These are phyloP conservation scores for Pterulicium gracile DNA, from an alignment of 1,284 basidiomycete genomes.

Conservation along the genomic window DNA sequence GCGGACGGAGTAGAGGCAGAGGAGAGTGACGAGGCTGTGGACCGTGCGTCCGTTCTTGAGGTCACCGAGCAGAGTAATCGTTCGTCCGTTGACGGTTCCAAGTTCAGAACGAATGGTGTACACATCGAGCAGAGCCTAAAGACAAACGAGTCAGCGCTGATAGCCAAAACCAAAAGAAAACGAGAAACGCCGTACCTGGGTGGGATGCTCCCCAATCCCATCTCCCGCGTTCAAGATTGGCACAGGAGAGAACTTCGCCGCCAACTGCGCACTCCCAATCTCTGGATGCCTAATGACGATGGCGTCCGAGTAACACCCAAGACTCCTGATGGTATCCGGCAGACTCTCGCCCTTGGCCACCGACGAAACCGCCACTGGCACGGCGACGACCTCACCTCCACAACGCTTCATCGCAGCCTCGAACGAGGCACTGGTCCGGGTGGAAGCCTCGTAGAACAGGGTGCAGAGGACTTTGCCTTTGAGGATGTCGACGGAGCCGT, in stretches of 20 bases:
- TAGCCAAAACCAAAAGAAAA: conserved; percentile 1
- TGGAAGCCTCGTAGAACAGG: conserved; percentile 98
- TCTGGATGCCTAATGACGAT: conserved; percentile 93
- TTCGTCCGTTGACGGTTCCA: conserved; percentile 94
- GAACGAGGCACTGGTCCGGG: conserved; percentile 93
- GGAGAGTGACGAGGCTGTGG: conserved; percentile 88
- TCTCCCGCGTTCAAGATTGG: conserved; percentile 97
- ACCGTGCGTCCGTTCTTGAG: conserved; percentile 98
- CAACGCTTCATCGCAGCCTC: conserved; percentile 98
- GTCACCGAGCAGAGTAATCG: conserved; percentile 92
- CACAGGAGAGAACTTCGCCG: conserved; percentile 91
- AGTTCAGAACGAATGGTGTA: conserved; percentile 98
- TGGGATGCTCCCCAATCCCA: conserved; percentile 96
- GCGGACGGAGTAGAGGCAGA: conserved; percentile 88
- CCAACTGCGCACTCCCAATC: conserved; percentile 83
- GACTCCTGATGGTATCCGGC: conserved; percentile 88
- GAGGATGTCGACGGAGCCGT: conserved; percentile 82
- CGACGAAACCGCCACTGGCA: conserved; percentile 77
- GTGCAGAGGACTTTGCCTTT: conserved; percentile 89
- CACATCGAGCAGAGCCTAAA: conserved; percentile 81
- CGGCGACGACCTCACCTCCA: conserved; percentile 88
- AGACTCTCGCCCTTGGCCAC: conserved; percentile 93
- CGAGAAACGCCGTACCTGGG: conserved; percentile 49
- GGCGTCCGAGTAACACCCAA: conserved; percentile 94
- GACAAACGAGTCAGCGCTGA: too few species aligned